Base-by-base conservation (phyloP, 1,139 yeast genomes). In the Meyerozyma smithsonii region DNA sequence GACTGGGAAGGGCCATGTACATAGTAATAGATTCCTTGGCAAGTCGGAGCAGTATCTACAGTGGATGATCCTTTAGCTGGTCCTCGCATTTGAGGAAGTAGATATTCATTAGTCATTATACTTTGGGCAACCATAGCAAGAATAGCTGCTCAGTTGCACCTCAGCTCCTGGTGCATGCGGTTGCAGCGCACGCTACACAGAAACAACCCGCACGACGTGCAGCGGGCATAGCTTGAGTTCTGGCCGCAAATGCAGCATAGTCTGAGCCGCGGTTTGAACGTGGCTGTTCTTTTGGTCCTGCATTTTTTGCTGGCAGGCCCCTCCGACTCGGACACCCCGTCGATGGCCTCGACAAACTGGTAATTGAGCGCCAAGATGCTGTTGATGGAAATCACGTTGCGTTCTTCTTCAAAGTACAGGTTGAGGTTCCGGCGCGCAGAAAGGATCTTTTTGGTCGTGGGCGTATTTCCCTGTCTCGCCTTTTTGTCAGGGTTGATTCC, bases 351-450 rank as follows among this genome's bases (percentile, higher is more conserved):
- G 30, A 70, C 61, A 47, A 70, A 71, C 43, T 67, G 72, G 50
- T 58, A 70, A 48, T 67, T 69, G 33, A 64, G 58, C 32, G 61
- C 60, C 39, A 71, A 58, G 20, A 71, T 70, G 32, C 72, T 57
- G 46, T 71, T 71, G 32, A 70, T 59, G 11, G 72, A 61, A 17
- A 71, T 66, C 48, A 69, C 58, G 49, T 71, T 69, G 33, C 74
- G 55, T 43, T 71, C 77, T 48, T 71, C 76, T 52, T 71, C 77
- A 44, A 69, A 70, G 46, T 70, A 70, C 62, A 63, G 68, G 42
- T 67, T 69, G 50, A 71, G 60, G 49, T 70, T 71, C 39, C 77
- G 58, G 37, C 72, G 56, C 1, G 76, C 74, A 21, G 75, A 66
- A 34, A 71, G 49, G 21, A 71, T 69, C 42, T 61, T 62, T 49